Evolutionary conservation across 2,329 filamentous ascomycete species (phyloP), one percentile per base, ranked within the genome.

Genomic region (Neonectria magnoliae): DNA sequence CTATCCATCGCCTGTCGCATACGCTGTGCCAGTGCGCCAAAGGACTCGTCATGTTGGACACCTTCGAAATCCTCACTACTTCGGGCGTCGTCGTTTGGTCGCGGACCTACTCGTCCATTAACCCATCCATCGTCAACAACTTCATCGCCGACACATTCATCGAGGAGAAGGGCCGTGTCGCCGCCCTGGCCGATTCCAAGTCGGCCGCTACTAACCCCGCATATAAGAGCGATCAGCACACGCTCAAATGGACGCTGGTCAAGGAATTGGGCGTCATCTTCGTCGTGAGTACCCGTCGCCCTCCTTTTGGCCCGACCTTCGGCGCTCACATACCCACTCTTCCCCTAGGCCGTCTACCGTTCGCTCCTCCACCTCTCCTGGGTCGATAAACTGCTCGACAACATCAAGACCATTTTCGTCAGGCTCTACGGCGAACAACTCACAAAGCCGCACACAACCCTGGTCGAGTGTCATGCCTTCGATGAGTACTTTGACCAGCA

Each of bases 21-120:
- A 18, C 51, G 47, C 60, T 47, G 50, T 64, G 41, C 53, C 14
- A 47, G 60, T 55, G 54, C 60, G 59, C 51, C 22, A 29, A 62
- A 56, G 53, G 27, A 69, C 54, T 60, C 73, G 78, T 71, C 62
- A 98, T 98, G 95, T 83, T 99, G 81, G 96, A 99, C 83, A 91
- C 93, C 16, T 99, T 99, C 79, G 95, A 99, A 81, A 96, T 99
- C 71, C 81, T 99, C 66, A 98, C 95, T 65, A 97, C 95, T 41
- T 97, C 94, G 4, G 96, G 96, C 61, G 94, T 99, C 68, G 96
- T 99, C 62, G 88, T 99, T 60, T 99, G 96, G 96, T 98, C 95
- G 66, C 91, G 92, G 77, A 91, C 90, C 27, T 97, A 95, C 78
- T 89, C 91, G 59, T 87, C 91, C 2, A 89, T 97, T 76, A 94